These are phyloP conservation scores for Paxillus involutus DNA, from an alignment of 768 basidiomycete genomes.

Conservation along the genomic window DNA sequence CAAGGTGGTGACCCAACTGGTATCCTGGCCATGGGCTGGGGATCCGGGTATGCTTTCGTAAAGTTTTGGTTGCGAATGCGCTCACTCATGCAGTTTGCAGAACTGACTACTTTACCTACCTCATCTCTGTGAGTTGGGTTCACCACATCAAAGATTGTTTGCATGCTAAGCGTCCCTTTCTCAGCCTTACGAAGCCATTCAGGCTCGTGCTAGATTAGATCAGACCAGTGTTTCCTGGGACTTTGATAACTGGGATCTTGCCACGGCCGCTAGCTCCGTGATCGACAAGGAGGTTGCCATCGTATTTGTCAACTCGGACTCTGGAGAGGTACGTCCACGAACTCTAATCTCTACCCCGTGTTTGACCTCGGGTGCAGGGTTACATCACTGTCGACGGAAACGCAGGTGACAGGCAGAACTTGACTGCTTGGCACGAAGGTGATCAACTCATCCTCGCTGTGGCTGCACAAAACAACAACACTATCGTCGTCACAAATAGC, in stretches of 20 bases:
- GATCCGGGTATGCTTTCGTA: constrained; percentile 54
- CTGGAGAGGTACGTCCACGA: constrained; percentile 58
- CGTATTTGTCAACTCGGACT: constrained; percentile 82
- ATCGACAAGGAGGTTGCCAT: constrained; percentile 60
- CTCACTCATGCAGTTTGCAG: constrained; percentile 24
- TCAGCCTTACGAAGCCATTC: constrained; percentile 80
- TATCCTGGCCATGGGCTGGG: constrained; percentile 91
- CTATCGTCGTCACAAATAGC: constrained; percentile 77
- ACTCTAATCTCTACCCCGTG: neutral
- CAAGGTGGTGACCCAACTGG: constrained; percentile 60
- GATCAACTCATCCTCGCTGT: constrained; percentile 49
- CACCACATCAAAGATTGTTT: neutral
- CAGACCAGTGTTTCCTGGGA: constrained; percentile 66
- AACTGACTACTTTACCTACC: constrained; percentile 75
- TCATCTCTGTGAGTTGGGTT: constrained; percentile 59
- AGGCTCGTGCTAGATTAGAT: constrained; percentile 65
- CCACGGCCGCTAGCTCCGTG: constrained; percentile 46
- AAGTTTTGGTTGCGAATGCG: neutral
- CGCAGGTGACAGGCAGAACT: constrained; percentile 35
- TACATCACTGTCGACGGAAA: constrained; percentile 64
- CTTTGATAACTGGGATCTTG: constrained; percentile 67
- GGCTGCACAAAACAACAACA: constrained; percentile 71
- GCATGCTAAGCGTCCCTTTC: neutral
- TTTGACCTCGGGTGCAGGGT: constrained; percentile 23
- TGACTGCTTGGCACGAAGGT: constrained; percentile 39